Conservation (phyloP, 1,284 basidiomycete species). For the Apiotrichum sp. region DNA sequence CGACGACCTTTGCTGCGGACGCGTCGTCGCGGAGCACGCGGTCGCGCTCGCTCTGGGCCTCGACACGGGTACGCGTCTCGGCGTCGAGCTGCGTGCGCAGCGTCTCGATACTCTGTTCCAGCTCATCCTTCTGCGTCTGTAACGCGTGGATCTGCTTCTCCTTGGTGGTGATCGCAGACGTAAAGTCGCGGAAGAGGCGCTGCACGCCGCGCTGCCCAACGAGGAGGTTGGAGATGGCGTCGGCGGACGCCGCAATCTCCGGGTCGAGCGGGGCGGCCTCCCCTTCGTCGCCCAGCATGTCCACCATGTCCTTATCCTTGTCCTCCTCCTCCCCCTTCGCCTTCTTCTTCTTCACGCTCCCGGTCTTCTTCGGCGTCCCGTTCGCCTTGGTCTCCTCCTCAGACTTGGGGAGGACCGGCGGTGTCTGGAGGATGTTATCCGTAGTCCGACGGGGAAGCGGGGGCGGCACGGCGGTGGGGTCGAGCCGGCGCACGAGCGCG, state of each 20-base stretch:
- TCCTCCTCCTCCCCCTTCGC: background rate
- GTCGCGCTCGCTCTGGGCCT: constrained; percentile 56
- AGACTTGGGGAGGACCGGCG: constrained; percentile 6
- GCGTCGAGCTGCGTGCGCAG: constrained; percentile 56
- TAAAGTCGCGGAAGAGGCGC: constrained; percentile 43
- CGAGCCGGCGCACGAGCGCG: constrained; percentile 34
- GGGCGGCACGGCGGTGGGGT: constrained; percentile 37
- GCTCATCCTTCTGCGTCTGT: constrained; percentile 69
- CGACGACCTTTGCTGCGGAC: constrained; percentile 74
- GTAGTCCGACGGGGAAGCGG: constrained; percentile 17
- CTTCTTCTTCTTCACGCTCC: constrained; percentile 1
- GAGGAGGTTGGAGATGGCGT: constrained; percentile 42
- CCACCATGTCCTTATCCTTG: constrained; percentile 1
- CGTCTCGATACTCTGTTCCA: constrained; percentile 56
- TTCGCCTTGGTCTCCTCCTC: constrained; percentile 14
- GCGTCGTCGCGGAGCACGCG: constrained; percentile 60
- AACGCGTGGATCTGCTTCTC: constrained; percentile 60
- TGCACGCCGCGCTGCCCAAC: constrained; percentile 44
- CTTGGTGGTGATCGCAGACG: constrained; percentile 26
- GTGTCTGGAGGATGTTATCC: constrained; percentile 20
- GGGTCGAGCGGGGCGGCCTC: background rate
- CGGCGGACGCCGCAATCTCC: constrained; percentile 13
- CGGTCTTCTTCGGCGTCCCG: background rate
- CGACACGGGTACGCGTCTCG: constrained; percentile 61
- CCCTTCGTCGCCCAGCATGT: background rate